phyloP scores from a whole-genome alignment of 139 green algal species.

The Micractinium conductrix region DNA sequence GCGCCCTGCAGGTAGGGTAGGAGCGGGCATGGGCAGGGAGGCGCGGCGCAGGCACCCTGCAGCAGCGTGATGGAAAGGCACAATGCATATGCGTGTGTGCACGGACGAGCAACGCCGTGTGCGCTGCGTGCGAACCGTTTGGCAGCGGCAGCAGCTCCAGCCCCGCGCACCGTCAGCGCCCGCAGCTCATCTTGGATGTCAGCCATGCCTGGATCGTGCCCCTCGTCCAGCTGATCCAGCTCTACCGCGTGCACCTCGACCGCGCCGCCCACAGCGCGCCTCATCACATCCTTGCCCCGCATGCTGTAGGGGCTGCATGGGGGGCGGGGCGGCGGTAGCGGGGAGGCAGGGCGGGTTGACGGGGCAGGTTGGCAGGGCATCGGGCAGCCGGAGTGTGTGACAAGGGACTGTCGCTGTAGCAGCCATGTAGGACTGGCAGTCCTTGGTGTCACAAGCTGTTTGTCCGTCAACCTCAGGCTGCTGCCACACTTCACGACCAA shows the following conservation, averaged over 20 bases:
- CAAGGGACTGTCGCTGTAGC: background rate
- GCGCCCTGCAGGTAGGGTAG: too few relatives aligned
- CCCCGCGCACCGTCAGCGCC: conserved; percentile 37
- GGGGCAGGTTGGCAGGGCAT: background rate
- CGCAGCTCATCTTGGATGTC: conserved; percentile 61
- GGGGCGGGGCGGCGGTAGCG: background rate
- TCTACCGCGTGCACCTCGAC: conserved; percentile 19
- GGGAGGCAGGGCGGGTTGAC: background rate
- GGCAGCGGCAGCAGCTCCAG: too few relatives aligned
- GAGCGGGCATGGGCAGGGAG: too few relatives aligned
- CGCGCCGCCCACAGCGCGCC: background rate
- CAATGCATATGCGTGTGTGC: too few relatives aligned
- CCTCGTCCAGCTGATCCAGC: conserved; percentile 55
- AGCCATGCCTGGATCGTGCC: background rate
- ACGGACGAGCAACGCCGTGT: too few relatives aligned
- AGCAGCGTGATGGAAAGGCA: too few relatives aligned
- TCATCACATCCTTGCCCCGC: conserved; percentile 27
- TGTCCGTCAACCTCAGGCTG: too few relatives aligned
- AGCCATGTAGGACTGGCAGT: background rate
- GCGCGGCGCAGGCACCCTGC: too few relatives aligned
- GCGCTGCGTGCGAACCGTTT: too few relatives aligned
- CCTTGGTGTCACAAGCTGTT: too few relatives aligned
- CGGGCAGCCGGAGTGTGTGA: background rate
- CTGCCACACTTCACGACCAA: too few relatives aligned
- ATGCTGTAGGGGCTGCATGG: background rate